phyloP scores from a whole-genome alignment of 2,329 filamentous ascomycete species.

The Trichophyton mentagrophytes region DNA sequence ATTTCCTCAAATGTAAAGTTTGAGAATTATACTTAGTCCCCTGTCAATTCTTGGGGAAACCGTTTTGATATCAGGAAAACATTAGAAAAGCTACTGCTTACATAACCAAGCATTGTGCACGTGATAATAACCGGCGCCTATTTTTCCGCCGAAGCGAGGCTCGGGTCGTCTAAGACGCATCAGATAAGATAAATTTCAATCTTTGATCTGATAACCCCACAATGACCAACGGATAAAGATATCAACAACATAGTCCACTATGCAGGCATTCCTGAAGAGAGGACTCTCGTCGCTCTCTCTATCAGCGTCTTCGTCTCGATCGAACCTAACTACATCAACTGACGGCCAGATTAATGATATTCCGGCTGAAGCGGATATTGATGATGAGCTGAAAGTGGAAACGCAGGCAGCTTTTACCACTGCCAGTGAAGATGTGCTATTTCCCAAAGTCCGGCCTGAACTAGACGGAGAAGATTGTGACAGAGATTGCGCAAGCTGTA shows the following conservation, averaged over 20 bases:
- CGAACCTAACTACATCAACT: neutral
- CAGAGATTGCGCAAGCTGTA: constrained; percentile 74
- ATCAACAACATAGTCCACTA: neutral
- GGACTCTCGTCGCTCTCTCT: constrained; percentile 7
- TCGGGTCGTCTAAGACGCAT: neutral
- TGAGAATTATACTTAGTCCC: too few species aligned
- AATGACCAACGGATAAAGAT: neutral
- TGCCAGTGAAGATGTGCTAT: constrained; percentile 45
- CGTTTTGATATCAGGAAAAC: too few species aligned
- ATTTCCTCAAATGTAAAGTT: too few species aligned
- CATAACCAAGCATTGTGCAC: neutral
- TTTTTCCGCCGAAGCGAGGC: constrained; percentile 6
- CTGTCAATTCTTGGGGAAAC: too few species aligned
- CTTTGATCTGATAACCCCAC: constrained; percentile 9
- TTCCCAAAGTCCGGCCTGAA: constrained; percentile 59
- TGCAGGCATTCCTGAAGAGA: constrained; percentile 8
- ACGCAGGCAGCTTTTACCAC: constrained; percentile 31
- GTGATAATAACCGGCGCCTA: neutral
- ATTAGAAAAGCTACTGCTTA: too few species aligned
- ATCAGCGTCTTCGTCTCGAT: neutral
- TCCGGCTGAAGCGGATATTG: constrained; percentile 7
- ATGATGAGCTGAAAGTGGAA: constrained; percentile 15
- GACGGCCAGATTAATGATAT: neutral
- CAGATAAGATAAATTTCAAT: constrained; percentile 10
- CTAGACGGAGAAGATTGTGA: constrained; percentile 80